Percentiles rank a stretch among this genome's conserved stretches.
Conservation (phyloP, 148 eudicot genomes). For the Camellia lanceoleosa region DNA sequence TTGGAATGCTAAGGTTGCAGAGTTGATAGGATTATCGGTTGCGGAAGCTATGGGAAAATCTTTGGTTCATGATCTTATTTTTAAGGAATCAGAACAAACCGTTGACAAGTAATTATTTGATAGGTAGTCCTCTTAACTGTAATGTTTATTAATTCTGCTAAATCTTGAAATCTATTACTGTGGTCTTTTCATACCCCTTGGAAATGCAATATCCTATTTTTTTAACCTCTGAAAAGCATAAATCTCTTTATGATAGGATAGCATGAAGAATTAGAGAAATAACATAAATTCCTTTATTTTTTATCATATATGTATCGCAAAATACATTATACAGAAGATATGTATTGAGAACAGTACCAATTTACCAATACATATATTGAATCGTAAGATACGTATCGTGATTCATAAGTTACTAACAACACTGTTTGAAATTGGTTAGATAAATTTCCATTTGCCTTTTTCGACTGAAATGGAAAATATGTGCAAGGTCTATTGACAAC, state of each 20-base stretch:
- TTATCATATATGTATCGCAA: no score
- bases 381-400: no score
- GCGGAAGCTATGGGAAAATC: no score
- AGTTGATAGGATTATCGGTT: no score
- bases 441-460: constrained; percentile 71
- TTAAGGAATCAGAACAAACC: constrained; percentile 58
- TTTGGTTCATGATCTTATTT: constrained; percentile 54
- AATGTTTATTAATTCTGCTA: not conserved
- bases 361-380: no score
- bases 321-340: no score
- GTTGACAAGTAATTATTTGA: constrained; percentile 53
- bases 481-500: constrained; percentile 88
- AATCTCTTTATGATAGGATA: no score
- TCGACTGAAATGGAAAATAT: constrained; percentile 55
- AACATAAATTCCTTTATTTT: not conserved
- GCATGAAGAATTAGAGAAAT: no score
- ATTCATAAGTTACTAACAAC: no score
- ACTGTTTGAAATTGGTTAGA: constrained; percentile 58
- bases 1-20: no score
- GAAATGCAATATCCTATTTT: not conserved
- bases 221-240: no score
- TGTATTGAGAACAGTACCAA: no score
- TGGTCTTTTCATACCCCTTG: not conserved
- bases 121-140: constrained; percentile 49
- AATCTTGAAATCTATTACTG: not conserved